phyloP scores from a whole-genome alignment of 225 moss, liverwort and hornwort genomes.

The Antitrichia curtipendula region DNA sequence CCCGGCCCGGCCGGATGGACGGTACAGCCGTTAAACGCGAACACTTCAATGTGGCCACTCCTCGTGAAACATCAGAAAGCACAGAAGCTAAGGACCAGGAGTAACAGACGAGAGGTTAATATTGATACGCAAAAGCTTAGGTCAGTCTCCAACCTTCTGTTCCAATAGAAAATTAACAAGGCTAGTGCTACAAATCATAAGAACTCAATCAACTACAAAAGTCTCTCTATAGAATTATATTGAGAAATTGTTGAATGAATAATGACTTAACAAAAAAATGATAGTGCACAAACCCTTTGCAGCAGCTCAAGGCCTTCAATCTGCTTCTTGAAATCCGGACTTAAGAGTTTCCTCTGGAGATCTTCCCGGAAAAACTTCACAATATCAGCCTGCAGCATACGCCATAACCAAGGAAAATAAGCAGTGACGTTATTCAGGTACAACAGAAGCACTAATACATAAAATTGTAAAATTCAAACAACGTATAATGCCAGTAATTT shows the following conservation, averaged over 20 bases:
- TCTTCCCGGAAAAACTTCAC: constrained; percentile 78
- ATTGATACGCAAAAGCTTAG: background rate
- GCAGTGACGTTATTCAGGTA: background rate
- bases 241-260: background rate
- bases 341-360: constrained; percentile 65
- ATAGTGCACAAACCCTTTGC: constrained; percentile 40
- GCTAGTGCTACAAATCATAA: background rate
- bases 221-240: background rate
- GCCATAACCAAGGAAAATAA: background rate
- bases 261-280: background rate
- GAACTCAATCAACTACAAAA: background rate
- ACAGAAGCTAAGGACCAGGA: background rate
- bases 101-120: background rate
- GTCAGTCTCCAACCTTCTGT: background rate
- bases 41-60: background rate
- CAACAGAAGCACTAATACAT: background rate
- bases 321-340: constrained; percentile 88
- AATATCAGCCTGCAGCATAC: constrained; percentile 40
- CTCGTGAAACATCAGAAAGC: background rate
- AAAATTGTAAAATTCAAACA: background rate
- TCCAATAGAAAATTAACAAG: background rate
- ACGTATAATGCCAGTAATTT: background rate
- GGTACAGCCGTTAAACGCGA: background rate
- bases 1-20: background rate
- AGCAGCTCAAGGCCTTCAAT: constrained; percentile 87